A percentile compares a stretch with the other conserved stretches of the same genome.
Evolutionary conservation across 345 rosid species (phyloP).

Genomic region (Eucalyptus polybractea): DNA sequence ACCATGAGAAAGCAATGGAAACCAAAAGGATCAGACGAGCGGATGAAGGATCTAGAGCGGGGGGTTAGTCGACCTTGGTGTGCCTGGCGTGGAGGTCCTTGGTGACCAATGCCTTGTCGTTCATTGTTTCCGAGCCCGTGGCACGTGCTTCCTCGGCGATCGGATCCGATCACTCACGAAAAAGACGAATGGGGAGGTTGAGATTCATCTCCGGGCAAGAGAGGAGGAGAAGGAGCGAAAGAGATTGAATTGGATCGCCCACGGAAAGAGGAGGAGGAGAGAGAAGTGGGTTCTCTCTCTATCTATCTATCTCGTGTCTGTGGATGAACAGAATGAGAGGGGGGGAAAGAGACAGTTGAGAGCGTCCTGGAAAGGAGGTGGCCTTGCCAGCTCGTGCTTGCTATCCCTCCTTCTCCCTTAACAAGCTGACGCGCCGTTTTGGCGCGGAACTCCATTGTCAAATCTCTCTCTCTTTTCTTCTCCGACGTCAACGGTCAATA

Average conservation of each 20-base stretch:
- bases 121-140: conserved; percentile 13
- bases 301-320: neutral
- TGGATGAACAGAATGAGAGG: neutral
- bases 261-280: neutral
- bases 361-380: neutral
- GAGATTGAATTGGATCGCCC: neutral
- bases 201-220: neutral
- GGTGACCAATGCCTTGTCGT: conserved; percentile 62
- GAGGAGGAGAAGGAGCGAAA: neutral
- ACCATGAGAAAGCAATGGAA: neutral
- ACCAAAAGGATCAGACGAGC: neutral
- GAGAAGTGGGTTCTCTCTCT: neutral
- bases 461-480: neutral
- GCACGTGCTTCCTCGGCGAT: neutral
- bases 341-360: neutral
- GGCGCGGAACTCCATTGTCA: neutral
- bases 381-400: neutral
- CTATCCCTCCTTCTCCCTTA: neutral
- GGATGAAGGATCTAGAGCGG: neutral
- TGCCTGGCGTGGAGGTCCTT: conserved; percentile 74
- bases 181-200: neutral
- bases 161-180: neutral
- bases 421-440: neutral
- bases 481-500: neutral
- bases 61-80: conserved; percentile 30